These are phyloP conservation scores for Cordyceps cateniannulata DNA, from an alignment of 2,329 filamentous ascomycete genomes.

Conservation along the genomic window DNA sequence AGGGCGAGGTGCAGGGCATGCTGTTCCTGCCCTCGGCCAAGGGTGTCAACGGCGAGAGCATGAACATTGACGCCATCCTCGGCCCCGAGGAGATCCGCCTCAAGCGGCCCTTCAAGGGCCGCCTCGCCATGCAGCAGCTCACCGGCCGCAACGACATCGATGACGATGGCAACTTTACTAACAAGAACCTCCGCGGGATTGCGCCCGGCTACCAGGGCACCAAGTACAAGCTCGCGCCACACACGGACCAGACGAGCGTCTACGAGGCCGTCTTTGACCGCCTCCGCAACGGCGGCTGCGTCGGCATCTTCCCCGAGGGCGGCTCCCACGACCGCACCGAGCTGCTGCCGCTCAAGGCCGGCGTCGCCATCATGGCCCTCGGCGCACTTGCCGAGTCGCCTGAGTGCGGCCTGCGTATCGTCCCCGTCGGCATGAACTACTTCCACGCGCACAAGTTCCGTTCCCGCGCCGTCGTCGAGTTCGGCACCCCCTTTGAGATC, in stretches of 20 bases:
- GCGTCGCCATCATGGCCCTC: conserved; percentile 95
- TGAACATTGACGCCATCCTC: conserved; percentile 76
- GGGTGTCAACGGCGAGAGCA: conserved; percentile 66
- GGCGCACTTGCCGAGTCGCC: conserved; percentile 81
- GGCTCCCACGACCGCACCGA: conserved; percentile 93
- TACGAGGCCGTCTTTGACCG: conserved; percentile 89
- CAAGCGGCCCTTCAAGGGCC: conserved; percentile 81
- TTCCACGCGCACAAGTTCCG: conserved; percentile 99
- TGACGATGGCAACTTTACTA: conserved; percentile 55
- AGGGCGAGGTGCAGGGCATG: conserved; percentile 72
- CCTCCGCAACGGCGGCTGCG: conserved; percentile 74
- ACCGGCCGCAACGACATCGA: conserved; percentile 72
- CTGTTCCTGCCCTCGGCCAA: conserved; percentile 82
- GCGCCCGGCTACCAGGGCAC: conserved; percentile 65
- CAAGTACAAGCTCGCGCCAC: conserved; percentile 81
- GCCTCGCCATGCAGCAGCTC: conserved; percentile 68
- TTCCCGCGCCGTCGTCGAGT: conserved; percentile 91
- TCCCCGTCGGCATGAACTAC: conserved; percentile 98
- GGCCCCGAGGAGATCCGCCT: conserved; percentile 75
- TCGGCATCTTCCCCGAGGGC: conserved; percentile 95
- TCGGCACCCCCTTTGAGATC: conserved; percentile 82
- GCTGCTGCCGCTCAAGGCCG: conserved; percentile 86
- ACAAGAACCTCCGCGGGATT: conserved; percentile 46
- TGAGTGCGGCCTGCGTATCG: conserved; percentile 84
- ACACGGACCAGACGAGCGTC: conserved; percentile 89